These are phyloP conservation scores for Saturnispora zaruensis DNA, from an alignment of 805 yeast species.

Conservation along the genomic window DNA sequence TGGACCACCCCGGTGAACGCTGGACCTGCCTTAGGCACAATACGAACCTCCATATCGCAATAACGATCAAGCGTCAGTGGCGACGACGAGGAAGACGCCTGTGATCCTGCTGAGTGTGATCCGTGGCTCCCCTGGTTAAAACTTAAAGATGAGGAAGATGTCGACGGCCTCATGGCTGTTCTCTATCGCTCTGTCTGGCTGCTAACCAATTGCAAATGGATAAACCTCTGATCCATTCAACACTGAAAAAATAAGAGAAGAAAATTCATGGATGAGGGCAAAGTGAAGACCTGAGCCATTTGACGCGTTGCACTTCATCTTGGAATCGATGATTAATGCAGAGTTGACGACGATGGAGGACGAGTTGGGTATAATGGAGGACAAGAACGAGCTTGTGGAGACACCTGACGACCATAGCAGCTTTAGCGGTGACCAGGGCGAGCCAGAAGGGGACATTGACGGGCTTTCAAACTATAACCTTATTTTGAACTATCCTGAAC, in stretches of 20 bases:
- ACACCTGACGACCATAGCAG: slow-evolving; percentile 22
- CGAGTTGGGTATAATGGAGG: slow-evolving; percentile 24
- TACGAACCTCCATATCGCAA: slow-evolving; percentile 3
- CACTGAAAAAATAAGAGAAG: neutral
- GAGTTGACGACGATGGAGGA: slow-evolving; percentile 12
- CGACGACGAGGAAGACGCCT: neutral
- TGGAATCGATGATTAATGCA: neutral
- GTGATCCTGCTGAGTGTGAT: neutral
- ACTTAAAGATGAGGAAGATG: neutral
- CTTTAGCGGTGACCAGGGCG: slow-evolving; percentile 15
- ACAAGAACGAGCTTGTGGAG: slow-evolving; percentile 27
- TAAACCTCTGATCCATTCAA: neutral
- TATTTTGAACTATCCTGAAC: slow-evolving; percentile 32
- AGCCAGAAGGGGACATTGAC: slow-evolving; percentile 25
- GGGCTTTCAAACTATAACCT: slow-evolving; percentile 28
- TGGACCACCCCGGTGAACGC: neutral
- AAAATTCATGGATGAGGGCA: neutral
- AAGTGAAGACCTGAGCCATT: neutral
- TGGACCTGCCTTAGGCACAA: slow-evolving; percentile 1
- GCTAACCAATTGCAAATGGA: neutral
- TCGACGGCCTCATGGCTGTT: slow-evolving; percentile 1
- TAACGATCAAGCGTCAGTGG: slow-evolving; percentile 3
- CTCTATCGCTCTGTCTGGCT: neutral
- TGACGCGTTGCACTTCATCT: neutral
- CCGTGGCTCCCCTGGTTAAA: neutral